Evolutionary conservation across 768 basidiomycete species (phyloP).

Genomic region (Tylopilus felleus): DNA sequence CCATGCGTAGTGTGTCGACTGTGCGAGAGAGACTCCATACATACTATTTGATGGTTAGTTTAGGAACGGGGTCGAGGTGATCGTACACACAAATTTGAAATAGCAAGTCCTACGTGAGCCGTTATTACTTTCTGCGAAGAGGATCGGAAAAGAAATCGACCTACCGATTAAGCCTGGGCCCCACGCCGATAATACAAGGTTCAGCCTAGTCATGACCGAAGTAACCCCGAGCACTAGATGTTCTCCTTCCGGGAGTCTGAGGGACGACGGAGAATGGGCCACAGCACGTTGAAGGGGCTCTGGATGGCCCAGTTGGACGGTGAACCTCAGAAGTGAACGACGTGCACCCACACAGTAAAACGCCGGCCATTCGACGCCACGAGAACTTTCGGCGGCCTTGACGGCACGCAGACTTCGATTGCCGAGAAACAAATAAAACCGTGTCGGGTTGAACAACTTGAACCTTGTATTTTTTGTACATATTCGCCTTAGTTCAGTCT

Average conservation of each 20-base stretch:
- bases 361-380: too few relatives aligned
- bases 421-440: too few relatives aligned
- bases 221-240: too few relatives aligned
- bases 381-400: too few relatives aligned
- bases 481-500: too few relatives aligned
- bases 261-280: background rate
- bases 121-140: background rate
- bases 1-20: background rate
- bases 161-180: slow-evolving; percentile 12
- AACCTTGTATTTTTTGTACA: too few relatives aligned
- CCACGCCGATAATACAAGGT: slow-evolving; percentile 7
- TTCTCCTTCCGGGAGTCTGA: background rate
- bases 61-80: background rate
- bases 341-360: too few relatives aligned
- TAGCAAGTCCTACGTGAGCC: background rate
- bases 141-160: background rate
- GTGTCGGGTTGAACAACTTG: too few relatives aligned
- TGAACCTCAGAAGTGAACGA: too few relatives aligned
- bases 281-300: too few relatives aligned
- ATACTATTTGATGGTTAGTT: slow-evolving; percentile 1
- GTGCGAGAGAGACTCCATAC: slow-evolving; percentile 10
- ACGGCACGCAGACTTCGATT: too few relatives aligned
- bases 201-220: slow-evolving; percentile 5
- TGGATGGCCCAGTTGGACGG: too few relatives aligned
- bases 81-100: slow-evolving; percentile 7